These are phyloP conservation scores for Leccinum olivaceopallidum DNA, from an alignment of 768 basidiomycete genomes.

Conservation along the genomic window DNA sequence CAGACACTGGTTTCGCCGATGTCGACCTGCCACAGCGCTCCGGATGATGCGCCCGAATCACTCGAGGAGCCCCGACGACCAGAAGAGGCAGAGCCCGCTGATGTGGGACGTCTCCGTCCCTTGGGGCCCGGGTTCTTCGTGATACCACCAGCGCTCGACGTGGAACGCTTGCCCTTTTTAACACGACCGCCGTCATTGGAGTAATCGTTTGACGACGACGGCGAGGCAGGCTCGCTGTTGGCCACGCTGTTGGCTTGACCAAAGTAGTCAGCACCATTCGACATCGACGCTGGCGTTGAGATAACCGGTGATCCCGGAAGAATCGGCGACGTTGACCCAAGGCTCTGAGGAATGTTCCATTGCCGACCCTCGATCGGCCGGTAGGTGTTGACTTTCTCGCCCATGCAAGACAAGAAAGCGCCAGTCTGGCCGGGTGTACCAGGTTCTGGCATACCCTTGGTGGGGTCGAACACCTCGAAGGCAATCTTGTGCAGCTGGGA, in stretches of 20 bases:
- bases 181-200: constrained; percentile 86
- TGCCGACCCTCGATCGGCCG: constrained; percentile 80
- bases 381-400: constrained; percentile 91
- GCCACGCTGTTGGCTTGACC: constrained; percentile 39
- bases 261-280: constrained; percentile 66
- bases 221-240: constrained; percentile 71
- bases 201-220: constrained; percentile 60
- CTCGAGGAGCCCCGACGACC: constrained; percentile 65
- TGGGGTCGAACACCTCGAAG: constrained; percentile 82
- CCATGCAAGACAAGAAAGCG: constrained; percentile 88
- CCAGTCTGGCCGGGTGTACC: constrained; percentile 79
- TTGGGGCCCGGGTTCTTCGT: constrained; percentile 40
- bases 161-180: constrained; percentile 75
- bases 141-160: constrained; percentile 60
- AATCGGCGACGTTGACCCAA: constrained; percentile 53
- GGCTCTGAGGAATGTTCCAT: constrained; percentile 58
- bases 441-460: constrained; percentile 67
- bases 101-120: constrained; percentile 71
- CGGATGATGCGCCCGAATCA: constrained; percentile 71
- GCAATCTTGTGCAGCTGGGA: constrained; percentile 96
- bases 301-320: constrained; percentile 71
- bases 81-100: constrained; percentile 70
- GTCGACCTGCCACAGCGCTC: constrained; percentile 85
- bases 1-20: constrained; percentile 93
- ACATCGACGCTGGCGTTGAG: constrained; percentile 57